Evolutionary conservation across 2,329 filamentous ascomycete genomes (phyloP).

Genomic region (Aspergillus thermomutatus): DNA sequence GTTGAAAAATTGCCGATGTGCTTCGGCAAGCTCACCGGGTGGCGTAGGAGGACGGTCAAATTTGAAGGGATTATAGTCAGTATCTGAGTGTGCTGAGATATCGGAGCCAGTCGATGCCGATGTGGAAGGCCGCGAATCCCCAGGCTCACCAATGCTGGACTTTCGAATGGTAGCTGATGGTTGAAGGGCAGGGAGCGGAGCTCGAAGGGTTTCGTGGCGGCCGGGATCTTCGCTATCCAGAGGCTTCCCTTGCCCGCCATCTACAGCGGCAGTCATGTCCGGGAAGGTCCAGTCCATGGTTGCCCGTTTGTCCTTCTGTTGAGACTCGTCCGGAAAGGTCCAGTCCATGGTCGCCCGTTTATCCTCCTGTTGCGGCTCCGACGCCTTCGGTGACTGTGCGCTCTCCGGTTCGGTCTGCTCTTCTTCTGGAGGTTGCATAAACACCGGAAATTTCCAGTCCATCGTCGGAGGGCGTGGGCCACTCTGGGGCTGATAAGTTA

Average conservation of each 20-base stretch:
- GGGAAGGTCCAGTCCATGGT: conserved; percentile 57
- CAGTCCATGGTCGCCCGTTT: conserved; percentile 19
- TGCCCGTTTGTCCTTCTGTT: conserved; percentile 33
- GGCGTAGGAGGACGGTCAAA: conserved; percentile 36
- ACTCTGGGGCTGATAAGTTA: conserved; percentile 29
- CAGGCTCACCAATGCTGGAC: conserved; percentile 22
- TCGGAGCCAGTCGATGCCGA: conserved; percentile 32
- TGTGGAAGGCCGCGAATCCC: conserved; percentile 37
- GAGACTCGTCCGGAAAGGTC: neutral
- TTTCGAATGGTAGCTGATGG: conserved; percentile 12
- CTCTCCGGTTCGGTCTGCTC: conserved; percentile 5
- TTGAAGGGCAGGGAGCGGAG: conserved; percentile 19
- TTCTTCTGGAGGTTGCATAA: conserved; percentile 22
- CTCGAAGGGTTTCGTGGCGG: conserved; percentile 32
- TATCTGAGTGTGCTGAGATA: conserved; percentile 29
- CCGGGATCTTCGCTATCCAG: conserved; percentile 13
- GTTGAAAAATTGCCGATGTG: conserved; percentile 38
- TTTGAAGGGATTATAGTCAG: conserved; percentile 42
- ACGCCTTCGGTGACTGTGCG: neutral
- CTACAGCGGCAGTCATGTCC: conserved; percentile 30
- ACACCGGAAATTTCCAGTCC: conserved; percentile 46
- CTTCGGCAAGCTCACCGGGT: conserved; percentile 11
- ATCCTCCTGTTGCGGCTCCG: neutral
- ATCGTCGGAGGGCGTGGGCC: conserved; percentile 45
- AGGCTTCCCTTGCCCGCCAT: conserved; percentile 2